Percentiles rank a stretch among this genome's conserved stretches.
Evolutionary conservation across 257 asterid species (phyloP).

Genomic region (Scutellaria barbata): DNA sequence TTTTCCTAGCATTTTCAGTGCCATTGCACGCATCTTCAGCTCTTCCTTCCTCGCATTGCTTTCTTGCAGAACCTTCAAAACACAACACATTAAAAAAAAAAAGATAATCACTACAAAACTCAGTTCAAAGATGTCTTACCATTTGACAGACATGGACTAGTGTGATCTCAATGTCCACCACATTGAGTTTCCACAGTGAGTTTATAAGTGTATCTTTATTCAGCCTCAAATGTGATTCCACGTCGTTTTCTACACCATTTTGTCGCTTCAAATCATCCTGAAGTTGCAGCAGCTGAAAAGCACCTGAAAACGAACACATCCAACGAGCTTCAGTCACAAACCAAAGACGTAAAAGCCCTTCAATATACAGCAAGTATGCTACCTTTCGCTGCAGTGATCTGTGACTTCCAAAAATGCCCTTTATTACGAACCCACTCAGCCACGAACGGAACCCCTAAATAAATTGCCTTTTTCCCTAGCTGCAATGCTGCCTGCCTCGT

Average conservation of each 20-base stretch:
- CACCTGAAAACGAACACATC: conserved; percentile 52
- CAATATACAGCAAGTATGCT: neutral
- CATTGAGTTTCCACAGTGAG: conserved; percentile 90
- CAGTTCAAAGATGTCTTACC: conserved; percentile 41
- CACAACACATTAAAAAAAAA: neutral
- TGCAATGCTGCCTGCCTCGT: conserved; percentile 71
- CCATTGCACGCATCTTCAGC: conserved; percentile 64
- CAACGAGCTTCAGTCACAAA: neutral
- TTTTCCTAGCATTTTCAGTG: conserved; percentile 72
- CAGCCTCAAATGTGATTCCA: conserved; percentile 72
- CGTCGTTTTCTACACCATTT: conserved; percentile 57
- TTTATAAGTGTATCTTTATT: conserved; percentile 73
- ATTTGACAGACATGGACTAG: conserved; percentile 81
- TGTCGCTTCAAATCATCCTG: conserved; percentile 79
- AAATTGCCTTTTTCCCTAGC: conserved; percentile 75
- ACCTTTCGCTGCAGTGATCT: conserved; percentile 89
- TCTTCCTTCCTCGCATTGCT: conserved; percentile 60
- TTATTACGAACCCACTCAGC: conserved; percentile 88
- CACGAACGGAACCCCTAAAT: conserved; percentile 54
- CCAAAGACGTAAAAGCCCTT: neutral
- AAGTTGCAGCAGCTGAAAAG: conserved; percentile 92
- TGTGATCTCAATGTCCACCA: conserved; percentile 87
- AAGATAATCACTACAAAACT: neutral
- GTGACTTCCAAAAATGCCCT: conserved; percentile 89
- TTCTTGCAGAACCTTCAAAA: conserved; percentile 76